Evolutionary conservation across 495 filamentous ascomycete genomes (phyloP), one percentile per base, ranked within the genome.

Genomic region (Penicillium bovifimosum): DNA sequence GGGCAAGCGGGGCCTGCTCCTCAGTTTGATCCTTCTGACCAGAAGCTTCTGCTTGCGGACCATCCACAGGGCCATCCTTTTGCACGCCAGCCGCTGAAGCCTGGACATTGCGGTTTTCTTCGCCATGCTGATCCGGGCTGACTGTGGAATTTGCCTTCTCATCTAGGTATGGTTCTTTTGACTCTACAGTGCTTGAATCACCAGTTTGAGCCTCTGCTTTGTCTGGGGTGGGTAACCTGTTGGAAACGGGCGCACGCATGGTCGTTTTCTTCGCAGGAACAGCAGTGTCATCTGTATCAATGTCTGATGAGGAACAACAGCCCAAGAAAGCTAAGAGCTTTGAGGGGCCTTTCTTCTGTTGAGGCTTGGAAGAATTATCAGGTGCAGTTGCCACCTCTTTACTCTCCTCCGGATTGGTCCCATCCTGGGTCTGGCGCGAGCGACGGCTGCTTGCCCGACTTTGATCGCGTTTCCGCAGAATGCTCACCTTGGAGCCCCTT

Each of bases 261-360:
- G 65, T 74, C 58, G 80, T 81, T 62, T 83, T 85, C 72, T 91
- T 91, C 31, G 81, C 73, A 41, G 86, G 83, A 18, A 86, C 67
- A 35, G 73, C 60, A 38, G 75, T 63, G 38, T 87, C 87, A 34
- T 83, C 81, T 47, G 72, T 67, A 52, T 83, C 73, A 3, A 80
- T 71, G 50, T 84, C 81, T n/a, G 80, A 80, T 40, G 84, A 80
- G 27, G 84, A 83, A 66, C 90, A 96, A 74, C 91, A 96, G 45
- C 80, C 85, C 42, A 96, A 73, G 50, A 93, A 83, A 24, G 87
- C 76, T 17, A 95, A 70, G 33, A 96, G 71, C 9, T 82, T 70
- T 27, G 60, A 67, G 35, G 68, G 48, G 7, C 59, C 54, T 54
- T 68, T 74, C 66, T 81, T 82, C 72, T 86, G 88, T 65, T 84